phyloP scores from a whole-genome alignment of 129 eudicot genomes.

The Smallanthus sonchifolius region DNA sequence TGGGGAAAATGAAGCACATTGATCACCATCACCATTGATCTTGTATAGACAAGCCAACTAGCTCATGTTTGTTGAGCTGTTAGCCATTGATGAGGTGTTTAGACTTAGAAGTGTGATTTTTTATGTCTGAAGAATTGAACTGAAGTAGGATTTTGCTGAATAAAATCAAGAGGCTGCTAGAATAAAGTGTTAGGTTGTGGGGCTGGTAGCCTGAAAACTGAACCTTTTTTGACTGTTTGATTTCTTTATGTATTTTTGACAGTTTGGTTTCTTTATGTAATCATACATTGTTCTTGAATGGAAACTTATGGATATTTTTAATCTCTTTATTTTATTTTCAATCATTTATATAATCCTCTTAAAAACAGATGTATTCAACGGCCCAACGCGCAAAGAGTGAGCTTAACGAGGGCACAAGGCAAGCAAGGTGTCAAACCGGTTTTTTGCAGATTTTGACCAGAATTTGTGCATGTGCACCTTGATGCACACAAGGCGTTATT shows the following conservation, averaged over 20 bases:
- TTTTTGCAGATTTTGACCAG: too few relatives aligned
- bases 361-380: not conserved
- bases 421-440: too few relatives aligned
- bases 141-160: constrained; percentile 19
- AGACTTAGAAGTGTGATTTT: constrained; percentile 24
- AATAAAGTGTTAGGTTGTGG: constrained; percentile 26
- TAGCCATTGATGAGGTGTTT: constrained; percentile 18
- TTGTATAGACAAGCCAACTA: not conserved
- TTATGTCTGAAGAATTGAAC: not conserved
- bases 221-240: not conserved
- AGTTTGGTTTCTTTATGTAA: constrained; percentile 14
- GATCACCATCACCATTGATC: constrained; percentile 15
- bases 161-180: constrained; percentile 17
- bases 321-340: not conserved
- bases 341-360: not conserved
- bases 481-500: too few relatives aligned
- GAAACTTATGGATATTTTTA: not conserved
- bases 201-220: not conserved
- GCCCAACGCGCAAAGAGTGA: too few relatives aligned
- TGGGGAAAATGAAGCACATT: constrained; percentile 39
- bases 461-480: too few relatives aligned
- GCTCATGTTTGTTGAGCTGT: not conserved
- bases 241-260: constrained; percentile 2
- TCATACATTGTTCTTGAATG: constrained; percentile 22
- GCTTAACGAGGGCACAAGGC: too few relatives aligned